Conservation (phyloP, 139 green algal species). For the Chlorella ohadii region DNA sequence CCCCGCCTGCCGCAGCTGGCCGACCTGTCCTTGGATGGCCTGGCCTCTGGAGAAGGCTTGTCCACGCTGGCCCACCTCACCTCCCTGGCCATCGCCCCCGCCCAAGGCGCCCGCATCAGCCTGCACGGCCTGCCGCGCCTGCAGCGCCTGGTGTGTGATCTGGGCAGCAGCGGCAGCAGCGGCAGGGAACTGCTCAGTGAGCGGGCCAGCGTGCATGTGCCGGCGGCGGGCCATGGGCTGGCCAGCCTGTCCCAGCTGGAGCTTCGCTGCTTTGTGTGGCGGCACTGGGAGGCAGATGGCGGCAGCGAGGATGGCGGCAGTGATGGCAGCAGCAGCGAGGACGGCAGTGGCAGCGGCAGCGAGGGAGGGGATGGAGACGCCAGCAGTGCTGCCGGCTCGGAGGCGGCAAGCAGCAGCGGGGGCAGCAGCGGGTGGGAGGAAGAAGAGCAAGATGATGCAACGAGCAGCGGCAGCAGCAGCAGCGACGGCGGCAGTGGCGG, state of each 20-base stretch:
- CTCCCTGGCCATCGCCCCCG: conserved; percentile 2
- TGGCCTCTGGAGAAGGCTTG: conserved; percentile 22
- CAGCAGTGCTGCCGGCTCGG: neutral
- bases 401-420: neutral
- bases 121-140: conserved; percentile 15
- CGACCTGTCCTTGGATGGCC: conserved; percentile 1
- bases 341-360: neutral
- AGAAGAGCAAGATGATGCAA: neutral
- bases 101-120: neutral
- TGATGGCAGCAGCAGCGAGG: neutral
- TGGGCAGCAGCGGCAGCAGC: conserved; percentile 20
- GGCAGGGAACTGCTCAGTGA: conserved; percentile 16
- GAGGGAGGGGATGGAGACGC: neutral
- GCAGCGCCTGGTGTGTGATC: conserved; percentile 1
- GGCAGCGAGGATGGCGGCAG: neutral
- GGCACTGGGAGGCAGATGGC: conserved; percentile 19
- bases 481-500: no score
- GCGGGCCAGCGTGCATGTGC: conserved; percentile 4
- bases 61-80: conserved; percentile 3
- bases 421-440: no score
- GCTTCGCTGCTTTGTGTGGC: conserved; percentile 36
- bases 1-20: conserved; percentile 1
- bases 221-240: conserved; percentile 8
- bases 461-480: neutral
- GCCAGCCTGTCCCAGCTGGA: conserved; percentile 3